phyloP scores from a whole-genome alignment of 768 basidiomycete genomes.

The Gymnopilus dilepis region DNA sequence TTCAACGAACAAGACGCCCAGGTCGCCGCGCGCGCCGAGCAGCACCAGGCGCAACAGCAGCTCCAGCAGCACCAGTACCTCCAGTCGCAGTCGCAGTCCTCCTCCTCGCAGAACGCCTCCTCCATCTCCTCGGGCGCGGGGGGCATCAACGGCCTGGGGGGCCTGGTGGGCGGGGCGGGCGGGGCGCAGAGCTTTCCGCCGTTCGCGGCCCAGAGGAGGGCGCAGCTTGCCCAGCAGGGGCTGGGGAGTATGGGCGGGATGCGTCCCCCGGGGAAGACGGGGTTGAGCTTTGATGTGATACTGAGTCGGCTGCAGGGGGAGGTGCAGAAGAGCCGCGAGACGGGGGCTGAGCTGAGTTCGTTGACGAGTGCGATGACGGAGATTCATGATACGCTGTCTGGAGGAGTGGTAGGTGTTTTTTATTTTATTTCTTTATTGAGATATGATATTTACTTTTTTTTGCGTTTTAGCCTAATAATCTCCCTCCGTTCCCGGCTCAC shows the following conservation, averaged over 20 bases:
- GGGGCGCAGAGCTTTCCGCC: constrained; percentile 20
- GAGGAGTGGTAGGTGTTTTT: constrained; percentile 64
- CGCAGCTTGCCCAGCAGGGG: constrained; percentile 62
- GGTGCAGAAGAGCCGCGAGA: constrained; percentile 95
- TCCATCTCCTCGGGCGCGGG: not conserved
- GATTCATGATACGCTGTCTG: constrained; percentile 91
- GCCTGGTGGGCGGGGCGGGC: constrained; percentile 12
- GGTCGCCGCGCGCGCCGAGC: constrained; percentile 72
- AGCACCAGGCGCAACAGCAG: constrained; percentile 49
- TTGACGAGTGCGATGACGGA: constrained; percentile 83
- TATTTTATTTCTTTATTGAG: constrained; percentile 7
- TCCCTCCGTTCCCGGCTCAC: constrained; percentile 65
- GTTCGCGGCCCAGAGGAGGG: constrained; percentile 49
- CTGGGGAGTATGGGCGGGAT: constrained; percentile 76
- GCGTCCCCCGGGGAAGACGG: constrained; percentile 84
- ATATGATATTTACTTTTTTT: constrained; percentile 1
- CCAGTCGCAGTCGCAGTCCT: constrained; percentile 19
- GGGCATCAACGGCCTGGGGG: constrained; percentile 13
- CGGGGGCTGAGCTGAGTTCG: constrained; percentile 81
- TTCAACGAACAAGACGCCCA: constrained; percentile 86
- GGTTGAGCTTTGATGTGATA: constrained; percentile 92
- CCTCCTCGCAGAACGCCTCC: too few species aligned
- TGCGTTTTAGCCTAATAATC: constrained; percentile 55
- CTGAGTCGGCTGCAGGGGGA: constrained; percentile 88
- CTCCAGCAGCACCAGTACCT: constrained; percentile 21